Evolutionary conservation across 306 rosid genomes (phyloP), one percentile per base, ranked within the genome.

Genomic region (Quillaja saponaria): DNA sequence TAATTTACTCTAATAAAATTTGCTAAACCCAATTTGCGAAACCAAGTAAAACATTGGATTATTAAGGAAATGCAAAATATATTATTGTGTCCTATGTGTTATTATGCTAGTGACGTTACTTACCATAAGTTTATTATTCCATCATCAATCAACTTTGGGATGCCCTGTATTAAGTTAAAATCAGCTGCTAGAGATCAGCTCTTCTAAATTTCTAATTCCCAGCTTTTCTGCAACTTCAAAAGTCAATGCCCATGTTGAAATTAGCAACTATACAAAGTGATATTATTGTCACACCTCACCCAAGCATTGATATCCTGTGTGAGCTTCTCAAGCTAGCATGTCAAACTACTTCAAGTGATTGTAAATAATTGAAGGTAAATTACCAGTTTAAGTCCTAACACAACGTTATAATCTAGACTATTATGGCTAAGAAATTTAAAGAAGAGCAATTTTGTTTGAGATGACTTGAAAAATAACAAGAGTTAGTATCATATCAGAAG

Each of bases 321-420:
- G 37, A 83, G 76, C 77, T 83, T 79, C n/a, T 68, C 83, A 55
- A 83, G 68, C 73, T 6, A 50, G 54, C 10, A 33, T 73, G 85
- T n/a, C n/a, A n/a, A n/a, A n/a, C n/a, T n/a, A n/a, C n/a, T n/a
- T n/a, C 79, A 80, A 67, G 44, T 57, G 59, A 11, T 12, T 46
- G 13, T 34, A 47, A 6, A 71, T 46, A 4, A 77, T 66, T 41
- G 13, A 47, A 13, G 28, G 6, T 6, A 64, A 14, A 33, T 15
- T 40, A 6, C 71, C 42, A 0, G 6, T 1, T 10, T 77, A 71
- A 37, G 44, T 73, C 55, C 81, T 71, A 19, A 76, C 81, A 49
- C 76, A n/a, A n/a, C 80, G 49, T 72, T 75, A 14, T 76, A 70
- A 21, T 14, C 67, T 57, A 77, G 44, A 0, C 78, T 80, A 63